phyloP scores from a whole-genome alignment of 495 filamentous ascomycete genomes.

The Hypoxylon lienhwacheense region DNA sequence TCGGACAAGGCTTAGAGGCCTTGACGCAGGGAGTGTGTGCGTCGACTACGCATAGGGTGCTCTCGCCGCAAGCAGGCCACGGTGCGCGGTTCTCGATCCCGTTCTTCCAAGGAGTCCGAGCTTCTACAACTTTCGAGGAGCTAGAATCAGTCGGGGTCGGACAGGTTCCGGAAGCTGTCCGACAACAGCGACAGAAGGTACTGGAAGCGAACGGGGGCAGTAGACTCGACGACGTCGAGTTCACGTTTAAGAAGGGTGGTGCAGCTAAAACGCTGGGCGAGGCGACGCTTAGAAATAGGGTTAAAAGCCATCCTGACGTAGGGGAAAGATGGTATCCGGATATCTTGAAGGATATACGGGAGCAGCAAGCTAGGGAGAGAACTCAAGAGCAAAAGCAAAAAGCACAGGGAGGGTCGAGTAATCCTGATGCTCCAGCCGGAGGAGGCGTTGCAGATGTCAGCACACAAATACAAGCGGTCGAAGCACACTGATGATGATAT shows the following conservation, averaged over 20 bases:
- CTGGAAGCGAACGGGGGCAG: constrained; percentile 52
- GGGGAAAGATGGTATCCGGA: constrained; percentile 84
- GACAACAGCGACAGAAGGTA: constrained; percentile 56
- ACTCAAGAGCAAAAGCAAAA: constrained; percentile 34
- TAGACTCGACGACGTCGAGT: constrained; percentile 71
- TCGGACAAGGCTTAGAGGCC: constrained; percentile 90
- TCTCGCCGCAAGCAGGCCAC: constrained; percentile 60
- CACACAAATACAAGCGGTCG: constrained; percentile 40
- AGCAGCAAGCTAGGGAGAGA: constrained; percentile 47
- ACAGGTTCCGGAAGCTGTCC: constrained; percentile 68
- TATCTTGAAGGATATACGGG: constrained; percentile 55
- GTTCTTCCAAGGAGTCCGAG: constrained; percentile 89
- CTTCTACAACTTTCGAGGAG: constrained; percentile 77
- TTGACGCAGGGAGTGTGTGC: constrained; percentile 86
- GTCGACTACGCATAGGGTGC: constrained; percentile 82
- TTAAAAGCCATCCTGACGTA: constrained; percentile 89
- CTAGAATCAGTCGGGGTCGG: constrained; percentile 59
- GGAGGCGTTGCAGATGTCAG: constrained; percentile 34
- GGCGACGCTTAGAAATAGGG: constrained; percentile 81
- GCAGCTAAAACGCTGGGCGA: constrained; percentile 70
- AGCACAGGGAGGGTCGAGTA: constrained; percentile 7
- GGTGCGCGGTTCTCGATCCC: constrained; percentile 84
- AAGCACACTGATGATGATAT: constrained; percentile 42
- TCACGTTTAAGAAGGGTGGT: constrained; percentile 69
- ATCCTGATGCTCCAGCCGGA: constrained; percentile 5